Conservation (phyloP, 345 rosid genomes). For the Theobroma cacao region DNA sequence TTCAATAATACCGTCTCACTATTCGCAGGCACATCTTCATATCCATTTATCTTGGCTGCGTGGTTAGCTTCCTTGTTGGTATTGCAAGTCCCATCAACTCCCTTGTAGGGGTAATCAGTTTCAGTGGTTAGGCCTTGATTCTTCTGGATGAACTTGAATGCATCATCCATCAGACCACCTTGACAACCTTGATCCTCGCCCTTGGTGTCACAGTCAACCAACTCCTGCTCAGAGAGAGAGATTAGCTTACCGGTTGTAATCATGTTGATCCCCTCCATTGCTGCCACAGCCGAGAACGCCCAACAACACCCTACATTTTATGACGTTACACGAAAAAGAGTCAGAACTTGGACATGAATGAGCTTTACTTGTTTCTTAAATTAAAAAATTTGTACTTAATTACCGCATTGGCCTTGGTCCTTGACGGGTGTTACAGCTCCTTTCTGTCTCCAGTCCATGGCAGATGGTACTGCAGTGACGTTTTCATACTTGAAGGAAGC, state of each 20-base stretch:
- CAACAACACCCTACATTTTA: no score
- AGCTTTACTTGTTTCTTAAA: no score
- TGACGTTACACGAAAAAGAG: no score
- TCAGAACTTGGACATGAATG: no score
- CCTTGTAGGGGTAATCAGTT: constrained; percentile 73
- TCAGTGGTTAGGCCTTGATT: constrained; percentile 81
- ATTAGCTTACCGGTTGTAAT: no score
- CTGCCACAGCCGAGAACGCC: no score
- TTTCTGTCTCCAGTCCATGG: constrained; percentile 51
- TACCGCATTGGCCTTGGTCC: constrained; percentile 61
- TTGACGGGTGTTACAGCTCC: constrained; percentile 52
- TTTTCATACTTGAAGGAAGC: constrained; percentile 35
- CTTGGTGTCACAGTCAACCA: no score
- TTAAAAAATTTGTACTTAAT: not conserved
- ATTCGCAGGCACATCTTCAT: constrained; percentile 28
- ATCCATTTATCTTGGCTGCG: constrained; percentile 27
- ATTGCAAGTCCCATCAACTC: constrained; percentile 55
- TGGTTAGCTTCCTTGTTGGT: constrained; percentile 36
- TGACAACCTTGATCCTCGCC: no score
- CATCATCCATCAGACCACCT: constrained; percentile 93
- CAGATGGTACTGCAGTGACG: constrained; percentile 22
- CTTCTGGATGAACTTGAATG: constrained; percentile 70
- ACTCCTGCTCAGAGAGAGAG: no score
- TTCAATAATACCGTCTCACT: constrained; percentile 26
- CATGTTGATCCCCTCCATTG: no score